phyloP scores from a whole-genome alignment of 495 filamentous ascomycete species.

The Monascus purpureus region DNA sequence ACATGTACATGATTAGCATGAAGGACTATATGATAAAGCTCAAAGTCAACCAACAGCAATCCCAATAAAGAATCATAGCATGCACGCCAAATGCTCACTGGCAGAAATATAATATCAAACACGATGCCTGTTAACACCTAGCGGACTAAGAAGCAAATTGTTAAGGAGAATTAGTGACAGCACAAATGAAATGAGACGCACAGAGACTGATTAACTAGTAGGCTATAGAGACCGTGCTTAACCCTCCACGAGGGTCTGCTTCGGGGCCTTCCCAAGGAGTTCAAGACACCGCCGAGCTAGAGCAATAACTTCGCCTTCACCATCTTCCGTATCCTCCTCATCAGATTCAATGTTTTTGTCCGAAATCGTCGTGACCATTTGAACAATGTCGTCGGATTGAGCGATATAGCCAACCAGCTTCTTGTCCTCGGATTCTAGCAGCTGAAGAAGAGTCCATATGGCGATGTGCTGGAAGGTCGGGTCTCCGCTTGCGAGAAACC shows the following conservation, averaged over 20 bases:
- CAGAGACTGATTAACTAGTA: too few species aligned
- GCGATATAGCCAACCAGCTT: slow-evolving; percentile 72
- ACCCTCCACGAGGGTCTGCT: slow-evolving; percentile 42
- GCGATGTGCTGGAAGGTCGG: slow-evolving; percentile 98
- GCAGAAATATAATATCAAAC: slow-evolving; percentile 13
- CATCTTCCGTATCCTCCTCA: slow-evolving; percentile 77
- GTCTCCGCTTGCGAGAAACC: slow-evolving; percentile 88
- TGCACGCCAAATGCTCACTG: slow-evolving; percentile 30
- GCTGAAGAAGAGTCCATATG: slow-evolving; percentile 92
- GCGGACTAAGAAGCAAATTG: slow-evolving; percentile 3
- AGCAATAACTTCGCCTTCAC: slow-evolving; percentile 87
- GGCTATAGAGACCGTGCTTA: too few species aligned
- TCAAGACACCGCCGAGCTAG: slow-evolving; percentile 83
- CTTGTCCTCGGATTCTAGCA: slow-evolving; percentile 86
- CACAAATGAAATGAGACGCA: neutral
- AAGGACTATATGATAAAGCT: neutral
- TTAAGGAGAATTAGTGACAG: slow-evolving; percentile 5
- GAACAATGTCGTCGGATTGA: slow-evolving; percentile 74
- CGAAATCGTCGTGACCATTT: slow-evolving; percentile 79
- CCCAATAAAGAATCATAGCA: slow-evolving; percentile 7
- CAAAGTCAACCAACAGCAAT: slow-evolving; percentile 1
- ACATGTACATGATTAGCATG: slow-evolving; percentile 10
- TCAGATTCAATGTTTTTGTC: slow-evolving; percentile 86
- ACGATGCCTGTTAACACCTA: slow-evolving; percentile 25
- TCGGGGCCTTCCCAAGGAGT: slow-evolving; percentile 53